Evolutionary conservation across 306 rosid species (phyloP).

Genomic region (Pyrus pyrifolia): DNA sequence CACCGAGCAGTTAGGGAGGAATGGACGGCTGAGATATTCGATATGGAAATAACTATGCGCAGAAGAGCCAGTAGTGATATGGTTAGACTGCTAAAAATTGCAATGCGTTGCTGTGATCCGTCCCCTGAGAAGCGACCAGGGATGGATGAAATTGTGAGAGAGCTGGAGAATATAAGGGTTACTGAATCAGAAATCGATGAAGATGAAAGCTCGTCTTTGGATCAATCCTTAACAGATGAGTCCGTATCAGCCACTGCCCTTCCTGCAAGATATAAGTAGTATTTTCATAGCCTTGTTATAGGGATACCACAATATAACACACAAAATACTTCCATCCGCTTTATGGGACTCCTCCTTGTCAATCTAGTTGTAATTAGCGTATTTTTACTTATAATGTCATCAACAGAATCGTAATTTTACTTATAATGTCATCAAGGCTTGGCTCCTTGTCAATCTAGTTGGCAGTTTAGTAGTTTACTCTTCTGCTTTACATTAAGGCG

Average conservation of each 20-base stretch:
- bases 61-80: constrained; percentile 47
- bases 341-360: too few relatives aligned
- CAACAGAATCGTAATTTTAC: too few relatives aligned
- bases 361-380: too few relatives aligned
- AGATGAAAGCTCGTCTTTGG: background rate
- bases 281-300: too few relatives aligned
- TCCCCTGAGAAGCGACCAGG: constrained; percentile 59
- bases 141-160: constrained; percentile 57
- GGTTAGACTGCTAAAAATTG: constrained; percentile 64
- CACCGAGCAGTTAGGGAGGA: constrained; percentile 72
- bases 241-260: constrained; percentile 14
- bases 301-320: too few relatives aligned
- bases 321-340: too few relatives aligned
- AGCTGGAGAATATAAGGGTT: constrained; percentile 39
- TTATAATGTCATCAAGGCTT: too few relatives aligned
- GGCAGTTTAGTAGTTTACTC: too few relatives aligned
- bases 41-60: constrained; percentile 38
- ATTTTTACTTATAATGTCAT: too few relatives aligned
- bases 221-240: constrained; percentile 48
- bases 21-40: constrained; percentile 89
- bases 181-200: too few relatives aligned
- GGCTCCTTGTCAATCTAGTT: too few relatives aligned
- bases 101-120: constrained; percentile 52
- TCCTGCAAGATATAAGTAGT: background rate
- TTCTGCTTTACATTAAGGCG: too few relatives aligned